Evolutionary conservation across 768 basidiomycete species (phyloP), one percentile per base, ranked within the genome.

Genomic region (Rhizopogon vinicolor): DNA sequence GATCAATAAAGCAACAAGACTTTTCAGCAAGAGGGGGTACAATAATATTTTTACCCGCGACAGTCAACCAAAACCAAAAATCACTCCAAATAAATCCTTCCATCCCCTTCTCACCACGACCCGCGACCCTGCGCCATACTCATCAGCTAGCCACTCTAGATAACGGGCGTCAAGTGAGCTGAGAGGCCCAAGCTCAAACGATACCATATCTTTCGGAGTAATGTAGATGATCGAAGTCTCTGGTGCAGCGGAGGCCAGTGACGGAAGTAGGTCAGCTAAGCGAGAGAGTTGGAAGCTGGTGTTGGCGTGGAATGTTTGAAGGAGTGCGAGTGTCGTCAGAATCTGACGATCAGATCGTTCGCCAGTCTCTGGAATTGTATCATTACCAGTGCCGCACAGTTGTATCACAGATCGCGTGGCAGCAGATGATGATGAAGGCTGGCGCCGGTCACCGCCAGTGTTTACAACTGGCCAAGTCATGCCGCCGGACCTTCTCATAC

Each of bases 121-220:
- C 51, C 61, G 63, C 7, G 60, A 58, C 0, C 78, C 77, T 2
- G 75, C 75, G 3, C 77, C 83, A 56, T 88, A 88, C 68, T 89
- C 86, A 50, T 77, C 77, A 1, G 76, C 81, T 16, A 93, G 72
- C 88, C 89, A 92, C 65, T 90, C 88, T 35, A 91, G 71, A 65
- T 91, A 92, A 42, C 74, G 75, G n/a, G 78, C 84, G 58, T 93
- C 91, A 45, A 85, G 64, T 5, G 75, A 71, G 63, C 90, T 93
- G 55, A 90, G 69, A 7, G 89, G 85, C 1, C 89, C 86, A 0
- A 93, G 78, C 65, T 88, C 88, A 45, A 93, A 84, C 13, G 81
- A 74, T 10, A 82, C 52, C 7, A 92, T 72, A 56, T 90, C 87
- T 60, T 77, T 82, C 10, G 88, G 81, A 2, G 79, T 75, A 16